Evolutionary conservation across 495 filamentous ascomycete species (phyloP).

Genomic region (Penicillium egyptiacum): DNA sequence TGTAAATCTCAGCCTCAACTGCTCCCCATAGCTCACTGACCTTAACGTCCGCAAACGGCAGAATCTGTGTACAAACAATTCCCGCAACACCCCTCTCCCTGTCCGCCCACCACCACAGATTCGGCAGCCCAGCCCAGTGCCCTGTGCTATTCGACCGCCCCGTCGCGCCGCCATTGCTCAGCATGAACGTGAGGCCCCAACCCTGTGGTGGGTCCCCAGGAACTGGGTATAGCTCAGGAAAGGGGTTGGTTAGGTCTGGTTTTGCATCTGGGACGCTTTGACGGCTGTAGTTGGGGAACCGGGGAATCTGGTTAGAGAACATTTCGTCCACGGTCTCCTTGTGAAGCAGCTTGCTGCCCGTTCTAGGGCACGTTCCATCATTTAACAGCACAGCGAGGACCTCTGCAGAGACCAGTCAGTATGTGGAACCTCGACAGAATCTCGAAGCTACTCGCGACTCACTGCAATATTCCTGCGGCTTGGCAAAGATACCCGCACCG

Average conservation of each 20-base stretch:
- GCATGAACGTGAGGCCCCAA: constrained; percentile 60
- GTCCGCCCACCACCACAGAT: constrained; percentile 64
- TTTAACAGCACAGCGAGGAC: constrained; percentile 52
- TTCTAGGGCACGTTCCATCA: constrained; percentile 49
- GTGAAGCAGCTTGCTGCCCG: constrained; percentile 46
- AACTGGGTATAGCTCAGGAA: constrained; percentile 52
- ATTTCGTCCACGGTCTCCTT: constrained; percentile 55
- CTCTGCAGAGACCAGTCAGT: constrained; percentile 17
- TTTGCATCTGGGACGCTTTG: constrained; percentile 48
- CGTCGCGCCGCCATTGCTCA: constrained; percentile 42
- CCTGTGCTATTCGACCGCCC: constrained; percentile 50
- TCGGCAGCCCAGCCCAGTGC: constrained; percentile 60
- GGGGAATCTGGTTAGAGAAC: constrained; percentile 61
- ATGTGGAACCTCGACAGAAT: neutral
- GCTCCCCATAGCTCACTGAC: neutral
- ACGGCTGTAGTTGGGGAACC: constrained; percentile 51
- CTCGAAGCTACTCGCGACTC: constrained; percentile 20
- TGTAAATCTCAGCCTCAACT: constrained; percentile 9
- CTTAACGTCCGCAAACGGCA: constrained; percentile 50
- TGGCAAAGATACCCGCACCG: constrained; percentile 56
- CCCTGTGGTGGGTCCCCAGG: constrained; percentile 53
- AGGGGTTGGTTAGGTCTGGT: constrained; percentile 47
- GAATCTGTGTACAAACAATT: constrained; percentile 56
- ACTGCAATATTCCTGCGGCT: constrained; percentile 57
- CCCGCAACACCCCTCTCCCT: constrained; percentile 58